Percentiles rank a stretch among this genome's conserved stretches.
phyloP scores from a whole-genome alignment of 768 basidiomycete species.

The Coprinopsis cinerea region DNA sequence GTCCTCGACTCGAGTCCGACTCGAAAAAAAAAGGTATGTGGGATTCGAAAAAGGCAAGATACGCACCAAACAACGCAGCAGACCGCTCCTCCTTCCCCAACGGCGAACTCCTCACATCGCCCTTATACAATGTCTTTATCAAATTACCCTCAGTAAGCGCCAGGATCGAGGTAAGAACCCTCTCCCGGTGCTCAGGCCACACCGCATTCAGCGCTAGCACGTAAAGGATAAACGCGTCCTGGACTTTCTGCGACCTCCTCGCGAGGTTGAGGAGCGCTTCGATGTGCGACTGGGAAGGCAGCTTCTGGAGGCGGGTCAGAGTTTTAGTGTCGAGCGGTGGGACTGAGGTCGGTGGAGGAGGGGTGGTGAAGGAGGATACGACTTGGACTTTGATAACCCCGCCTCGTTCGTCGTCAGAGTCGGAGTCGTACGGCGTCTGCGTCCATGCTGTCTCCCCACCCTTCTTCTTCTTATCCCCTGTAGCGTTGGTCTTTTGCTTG shows the following conservation, averaged over 20 bases:
- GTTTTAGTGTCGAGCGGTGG: conserved; percentile 55
- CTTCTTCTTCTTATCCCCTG: background rate
- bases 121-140: conserved; percentile 70
- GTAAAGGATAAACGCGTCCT: conserved; percentile 48
- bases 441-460: background rate
- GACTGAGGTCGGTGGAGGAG: conserved; percentile 17
- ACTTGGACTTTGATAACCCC: conserved; percentile 23
- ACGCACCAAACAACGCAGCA: conserved; percentile 20
- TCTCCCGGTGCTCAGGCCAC: conserved; percentile 56
- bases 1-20: too few species aligned
- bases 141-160: conserved; percentile 49
- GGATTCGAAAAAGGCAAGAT: background rate
- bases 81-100: conserved; percentile 53
- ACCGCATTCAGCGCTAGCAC: conserved; percentile 51
- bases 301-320: conserved; percentile 51
- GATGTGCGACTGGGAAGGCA: conserved; percentile 51
- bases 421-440: conserved; percentile 9
- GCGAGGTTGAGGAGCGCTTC: conserved; percentile 43
- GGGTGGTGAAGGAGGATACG: conserved; percentile 30
- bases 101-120: conserved; percentile 52
- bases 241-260: conserved; percentile 31
- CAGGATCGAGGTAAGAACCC: conserved; percentile 50
- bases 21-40: background rate
- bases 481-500: too few species aligned
- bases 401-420: conserved; percentile 26